phyloP scores from a whole-genome alignment of 1,139 yeast species.

The Arxiozyma bovina region DNA sequence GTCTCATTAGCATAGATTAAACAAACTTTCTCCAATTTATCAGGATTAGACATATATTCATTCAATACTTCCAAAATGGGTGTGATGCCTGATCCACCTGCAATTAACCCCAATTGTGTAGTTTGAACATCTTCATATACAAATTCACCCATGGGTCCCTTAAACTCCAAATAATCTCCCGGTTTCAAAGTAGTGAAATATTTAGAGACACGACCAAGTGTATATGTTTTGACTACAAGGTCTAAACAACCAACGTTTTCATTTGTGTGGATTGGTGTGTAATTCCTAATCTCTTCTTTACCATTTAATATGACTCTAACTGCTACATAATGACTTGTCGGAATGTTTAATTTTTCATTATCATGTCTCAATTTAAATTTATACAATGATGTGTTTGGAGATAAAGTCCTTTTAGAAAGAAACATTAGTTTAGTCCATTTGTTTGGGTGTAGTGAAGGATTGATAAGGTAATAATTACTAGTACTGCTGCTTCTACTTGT shows the following conservation, averaged over 20 bases:
- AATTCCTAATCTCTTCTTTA: constrained; percentile 54
- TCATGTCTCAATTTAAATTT: constrained; percentile 55
- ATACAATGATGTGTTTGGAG: constrained; percentile 61
- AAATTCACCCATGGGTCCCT: constrained; percentile 72
- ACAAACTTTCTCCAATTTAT: constrained; percentile 10
- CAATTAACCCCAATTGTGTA: constrained; percentile 56
- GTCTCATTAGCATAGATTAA: constrained; percentile 68
- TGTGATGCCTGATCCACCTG: constrained; percentile 85
- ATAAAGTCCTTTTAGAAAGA: constrained; percentile 57
- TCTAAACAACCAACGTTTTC: constrained; percentile 66
- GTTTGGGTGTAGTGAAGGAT: constrained; percentile 37
- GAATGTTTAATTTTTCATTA: constrained; percentile 52
- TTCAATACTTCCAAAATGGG: constrained; percentile 88
- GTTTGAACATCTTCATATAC: constrained; percentile 44
- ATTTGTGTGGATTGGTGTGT: constrained; percentile 64
- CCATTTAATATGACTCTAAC: constrained; percentile 45
- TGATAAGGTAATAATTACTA: not conserved
- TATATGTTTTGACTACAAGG: constrained; percentile 62
- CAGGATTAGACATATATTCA: constrained; percentile 56
- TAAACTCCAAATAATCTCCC: constrained; percentile 59
- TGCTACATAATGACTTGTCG: constrained; percentile 66
- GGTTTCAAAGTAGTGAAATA: constrained; percentile 52
- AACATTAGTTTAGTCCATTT: constrained; percentile 59
- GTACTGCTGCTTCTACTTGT: not conserved
- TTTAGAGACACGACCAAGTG: constrained; percentile 56